Evolutionary conservation across 805 yeast species (phyloP).

Genomic region (Maudiozyma serrabonitensis): DNA sequence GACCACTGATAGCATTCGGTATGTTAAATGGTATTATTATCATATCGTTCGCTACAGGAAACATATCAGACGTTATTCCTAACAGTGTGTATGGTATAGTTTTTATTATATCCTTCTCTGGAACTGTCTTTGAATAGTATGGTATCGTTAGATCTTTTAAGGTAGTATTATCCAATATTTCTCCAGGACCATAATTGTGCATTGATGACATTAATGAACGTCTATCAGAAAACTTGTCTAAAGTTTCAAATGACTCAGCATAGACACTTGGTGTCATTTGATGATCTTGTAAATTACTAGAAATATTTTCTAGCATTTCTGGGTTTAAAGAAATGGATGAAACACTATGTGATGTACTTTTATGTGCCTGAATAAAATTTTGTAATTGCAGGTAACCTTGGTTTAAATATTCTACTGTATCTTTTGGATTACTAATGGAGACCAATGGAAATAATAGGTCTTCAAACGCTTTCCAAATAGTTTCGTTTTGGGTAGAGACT

Average conservation of each 20-base stretch:
- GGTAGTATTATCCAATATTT: constrained; percentile 7
- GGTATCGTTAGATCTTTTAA: constrained; percentile 17
- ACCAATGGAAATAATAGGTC: constrained; percentile 12
- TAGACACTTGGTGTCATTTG: constrained; percentile 16
- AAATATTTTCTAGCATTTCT: constrained; percentile 3
- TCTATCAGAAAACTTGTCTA: constrained; percentile 31
- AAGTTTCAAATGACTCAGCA: constrained; percentile 34
- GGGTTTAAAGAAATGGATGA: background rate
- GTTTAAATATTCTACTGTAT: constrained; percentile 15
- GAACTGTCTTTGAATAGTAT: constrained; percentile 28
- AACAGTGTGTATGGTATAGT: constrained; percentile 44
- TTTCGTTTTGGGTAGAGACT: constrained; percentile 7
- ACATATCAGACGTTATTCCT: constrained; percentile 53
- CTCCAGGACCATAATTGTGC: constrained; percentile 7
- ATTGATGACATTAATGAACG: constrained; percentile 29
- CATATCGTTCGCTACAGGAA: constrained; percentile 34
- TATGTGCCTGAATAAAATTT: constrained; percentile 6
- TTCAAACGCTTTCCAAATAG: constrained; percentile 18
- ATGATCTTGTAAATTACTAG: constrained; percentile 1
- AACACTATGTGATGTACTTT: background rate
- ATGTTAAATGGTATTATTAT: constrained; percentile 42
- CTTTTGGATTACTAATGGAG: constrained; percentile 10
- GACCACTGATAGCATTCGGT: constrained; percentile 46
- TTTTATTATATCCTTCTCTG: constrained; percentile 36
- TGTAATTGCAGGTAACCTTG: constrained; percentile 12